Conservation (phyloP, 2,329 filamentous ascomycete species). For the Curvularia hawaiiensis region DNA sequence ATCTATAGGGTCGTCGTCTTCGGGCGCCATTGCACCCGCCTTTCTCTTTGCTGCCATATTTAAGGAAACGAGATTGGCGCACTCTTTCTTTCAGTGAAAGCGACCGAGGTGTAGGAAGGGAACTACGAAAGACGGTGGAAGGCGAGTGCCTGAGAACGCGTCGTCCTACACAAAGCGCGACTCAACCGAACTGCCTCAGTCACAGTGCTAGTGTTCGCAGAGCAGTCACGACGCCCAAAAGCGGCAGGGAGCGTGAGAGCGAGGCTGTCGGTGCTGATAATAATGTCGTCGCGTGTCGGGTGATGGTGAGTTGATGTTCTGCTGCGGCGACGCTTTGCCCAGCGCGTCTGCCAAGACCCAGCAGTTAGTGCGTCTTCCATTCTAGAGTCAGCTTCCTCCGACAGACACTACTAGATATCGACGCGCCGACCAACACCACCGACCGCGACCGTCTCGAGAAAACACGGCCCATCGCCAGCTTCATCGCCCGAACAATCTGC, state of each 20-base stretch:
- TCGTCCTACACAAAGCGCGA: constrained; percentile 1
- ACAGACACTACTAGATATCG: constrained; percentile 19
- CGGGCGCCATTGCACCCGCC: constrained; percentile 76
- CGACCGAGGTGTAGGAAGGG: not conserved
- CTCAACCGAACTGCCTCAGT: constrained; percentile 12
- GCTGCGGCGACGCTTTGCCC: constrained; percentile 30
- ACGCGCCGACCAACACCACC: constrained; percentile 22
- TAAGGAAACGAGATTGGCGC: not conserved
- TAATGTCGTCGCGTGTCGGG: constrained; percentile 4
- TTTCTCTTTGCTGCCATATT: constrained; percentile 94
- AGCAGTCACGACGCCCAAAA: not conserved
- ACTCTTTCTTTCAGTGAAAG: not conserved
- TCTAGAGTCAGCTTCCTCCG: constrained; percentile 20
- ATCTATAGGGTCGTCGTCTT: constrained; percentile 84
- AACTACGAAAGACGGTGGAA: constrained; percentile 5
- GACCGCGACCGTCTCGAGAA: constrained; percentile 16
- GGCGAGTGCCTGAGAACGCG: constrained; percentile 3
- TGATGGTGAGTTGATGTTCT: constrained; percentile 1
- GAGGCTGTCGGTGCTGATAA: not conserved
- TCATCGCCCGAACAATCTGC: constrained; percentile 1
- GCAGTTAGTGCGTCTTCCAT: constrained; percentile 26
- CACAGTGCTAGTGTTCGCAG: constrained; percentile 3
- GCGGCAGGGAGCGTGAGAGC: not conserved
- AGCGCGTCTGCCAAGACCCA: constrained; percentile 35
- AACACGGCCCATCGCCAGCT: constrained; percentile 13